These are phyloP conservation scores for Onygenales sp. DNA, from an alignment of 2,329 filamentous ascomycete species.

Conservation along the genomic window DNA sequence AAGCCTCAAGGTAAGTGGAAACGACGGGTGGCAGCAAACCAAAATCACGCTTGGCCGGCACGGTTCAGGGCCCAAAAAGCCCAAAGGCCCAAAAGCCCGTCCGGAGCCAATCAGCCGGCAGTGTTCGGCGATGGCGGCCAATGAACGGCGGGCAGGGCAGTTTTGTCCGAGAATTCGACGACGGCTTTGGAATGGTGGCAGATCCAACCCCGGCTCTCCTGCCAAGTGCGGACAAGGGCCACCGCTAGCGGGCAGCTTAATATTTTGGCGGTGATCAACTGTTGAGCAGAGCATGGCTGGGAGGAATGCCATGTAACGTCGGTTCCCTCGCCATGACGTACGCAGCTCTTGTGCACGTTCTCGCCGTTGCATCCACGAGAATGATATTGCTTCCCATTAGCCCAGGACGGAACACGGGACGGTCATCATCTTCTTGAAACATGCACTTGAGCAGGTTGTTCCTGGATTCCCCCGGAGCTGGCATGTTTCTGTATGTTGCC, in stretches of 20 bases:
- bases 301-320: too few relatives aligned
- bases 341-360: too few relatives aligned
- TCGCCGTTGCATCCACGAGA: too few relatives aligned
- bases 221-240: neutral
- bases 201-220: conserved; percentile 2
- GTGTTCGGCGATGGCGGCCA: neutral
- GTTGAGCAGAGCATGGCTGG: too few relatives aligned
- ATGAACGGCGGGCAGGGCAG: neutral
- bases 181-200: neutral
- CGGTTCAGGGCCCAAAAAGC: too few relatives aligned
- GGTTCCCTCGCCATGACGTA: too few relatives aligned
- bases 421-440: neutral
- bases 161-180: neutral
- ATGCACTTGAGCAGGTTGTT: neutral
- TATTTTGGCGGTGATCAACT: too few relatives aligned
- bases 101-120: neutral
- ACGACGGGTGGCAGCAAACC: too few relatives aligned
- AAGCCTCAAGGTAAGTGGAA: too few relatives aligned
- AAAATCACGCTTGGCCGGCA: too few relatives aligned
- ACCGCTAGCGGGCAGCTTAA: neutral
- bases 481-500: neutral
- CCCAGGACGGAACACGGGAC: neutral
- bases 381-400: neutral
- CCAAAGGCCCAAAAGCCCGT: too few relatives aligned
- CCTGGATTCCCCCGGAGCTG: neutral